Evolutionary conservation across 73 alveolate species (phyloP).

Genomic region (Uronychia binucleata): DNA sequence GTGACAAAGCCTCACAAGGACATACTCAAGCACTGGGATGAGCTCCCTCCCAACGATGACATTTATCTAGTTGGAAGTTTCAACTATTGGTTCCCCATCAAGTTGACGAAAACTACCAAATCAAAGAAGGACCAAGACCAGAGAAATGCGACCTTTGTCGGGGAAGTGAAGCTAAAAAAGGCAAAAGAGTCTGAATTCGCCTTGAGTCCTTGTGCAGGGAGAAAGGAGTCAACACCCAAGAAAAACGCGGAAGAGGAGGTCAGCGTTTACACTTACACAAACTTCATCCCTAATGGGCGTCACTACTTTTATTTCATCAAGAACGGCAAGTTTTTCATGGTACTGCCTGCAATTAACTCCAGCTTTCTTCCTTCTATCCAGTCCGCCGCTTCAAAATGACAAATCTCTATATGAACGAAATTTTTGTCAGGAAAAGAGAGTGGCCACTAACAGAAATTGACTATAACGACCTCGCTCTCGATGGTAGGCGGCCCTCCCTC

Average conservation of each 20-base stretch:
- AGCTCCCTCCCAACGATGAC: conserved; percentile 12
- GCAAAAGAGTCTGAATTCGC: background rate
- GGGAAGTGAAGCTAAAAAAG: background rate
- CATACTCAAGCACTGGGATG: background rate
- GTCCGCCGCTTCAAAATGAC: conserved; percentile 23
- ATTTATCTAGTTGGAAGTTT: conserved; percentile 55
- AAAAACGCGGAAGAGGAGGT: background rate
- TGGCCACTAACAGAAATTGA: conserved; percentile 29
- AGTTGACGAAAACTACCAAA: conserved; percentile 5
- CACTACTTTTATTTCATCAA: conserved; percentile 63
- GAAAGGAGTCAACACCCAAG: no score
- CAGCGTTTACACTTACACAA: background rate
- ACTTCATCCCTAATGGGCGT: conserved; percentile 54
- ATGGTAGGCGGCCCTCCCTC: conserved; percentile 7
- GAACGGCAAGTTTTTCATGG: conserved; percentile 38
- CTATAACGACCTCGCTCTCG: background rate
- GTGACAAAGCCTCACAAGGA: background rate
- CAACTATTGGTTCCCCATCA: conserved; percentile 57
- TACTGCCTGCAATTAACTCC: background rate
- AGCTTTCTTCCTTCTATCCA: conserved; percentile 26
- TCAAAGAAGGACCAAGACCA: background rate
- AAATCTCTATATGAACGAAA: conserved; percentile 14
- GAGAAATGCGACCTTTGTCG: background rate
- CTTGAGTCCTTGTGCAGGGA: background rate
- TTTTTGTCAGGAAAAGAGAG: conserved; percentile 10